These are phyloP conservation scores for Solanum corneliomulleri DNA, from an alignment of 257 asterid genomes.

Conservation along the genomic window DNA sequence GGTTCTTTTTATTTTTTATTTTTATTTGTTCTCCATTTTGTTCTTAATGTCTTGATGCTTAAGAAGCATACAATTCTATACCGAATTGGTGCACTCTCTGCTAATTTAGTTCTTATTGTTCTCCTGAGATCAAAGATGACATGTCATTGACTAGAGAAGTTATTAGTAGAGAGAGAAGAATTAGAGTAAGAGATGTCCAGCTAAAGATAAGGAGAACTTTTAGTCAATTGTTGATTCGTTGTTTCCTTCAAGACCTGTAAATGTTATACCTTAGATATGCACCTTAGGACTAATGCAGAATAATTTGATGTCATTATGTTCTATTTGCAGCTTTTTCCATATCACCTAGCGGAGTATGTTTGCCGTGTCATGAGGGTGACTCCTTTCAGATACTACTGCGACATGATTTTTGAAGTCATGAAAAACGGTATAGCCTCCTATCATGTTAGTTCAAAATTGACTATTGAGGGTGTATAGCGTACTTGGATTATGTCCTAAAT, in stretches of 20 bases:
- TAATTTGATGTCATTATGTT: not conserved
- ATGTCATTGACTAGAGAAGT: not conserved
- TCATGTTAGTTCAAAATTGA: not conserved
- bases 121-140: not conserved
- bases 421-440: conserved; percentile 58
- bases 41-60: not conserved
- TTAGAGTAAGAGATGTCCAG: not conserved
- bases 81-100: not conserved
- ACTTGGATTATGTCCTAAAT: not conserved
- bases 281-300: not conserved
- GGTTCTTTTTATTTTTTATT: not conserved
- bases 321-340: conserved; percentile 83
- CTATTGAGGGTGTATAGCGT: not conserved
- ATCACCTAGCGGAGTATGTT: conserved; percentile 94
- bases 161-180: not conserved
- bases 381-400: conserved; percentile 97
- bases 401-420: conserved; percentile 96
- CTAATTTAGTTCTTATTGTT: not conserved
- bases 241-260: not conserved
- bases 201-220: not conserved
- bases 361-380: conserved; percentile 98
- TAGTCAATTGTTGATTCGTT: not conserved
- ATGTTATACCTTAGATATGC: not conserved
- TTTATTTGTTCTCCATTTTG: not conserved
- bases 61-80: not conserved